These are phyloP conservation scores for Leptosphaerulina australis DNA, from an alignment of 2,329 filamentous ascomycete genomes.

Conservation along the genomic window DNA sequence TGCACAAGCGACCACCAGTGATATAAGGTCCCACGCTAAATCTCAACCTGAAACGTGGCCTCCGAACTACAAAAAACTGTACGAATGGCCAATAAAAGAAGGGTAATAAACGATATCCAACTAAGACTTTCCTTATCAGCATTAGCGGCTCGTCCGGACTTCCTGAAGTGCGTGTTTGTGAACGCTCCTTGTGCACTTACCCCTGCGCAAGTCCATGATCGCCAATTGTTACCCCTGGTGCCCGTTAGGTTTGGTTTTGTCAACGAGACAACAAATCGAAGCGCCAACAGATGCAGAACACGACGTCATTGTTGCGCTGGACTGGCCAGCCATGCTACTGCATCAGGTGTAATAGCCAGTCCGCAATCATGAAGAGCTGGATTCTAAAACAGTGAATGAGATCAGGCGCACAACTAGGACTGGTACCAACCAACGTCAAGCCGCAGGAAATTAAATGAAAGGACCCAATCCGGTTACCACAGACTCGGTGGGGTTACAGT, in stretches of 20 bases:
- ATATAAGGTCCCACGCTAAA: conserved; percentile 23
- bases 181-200: conserved; percentile 13
- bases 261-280: conserved; percentile 25
- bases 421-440: conserved; percentile 20
- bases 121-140: conserved; percentile 17
- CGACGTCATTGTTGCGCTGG: conserved; percentile 11
- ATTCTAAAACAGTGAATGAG: conserved; percentile 21
- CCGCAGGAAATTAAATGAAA: conserved; percentile 32
- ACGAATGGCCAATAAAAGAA: conserved; percentile 21
- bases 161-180: conserved; percentile 27
- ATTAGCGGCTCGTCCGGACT: conserved; percentile 25
- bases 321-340: conserved; percentile 3
- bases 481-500: conserved; percentile 21
- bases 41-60: conserved; percentile 31
- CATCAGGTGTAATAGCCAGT: conserved; percentile 19
- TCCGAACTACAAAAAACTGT: conserved; percentile 12
- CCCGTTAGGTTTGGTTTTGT: conserved; percentile 23
- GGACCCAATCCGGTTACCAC: conserved; percentile 31
- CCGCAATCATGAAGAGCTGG: conserved; percentile 7
- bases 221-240: conserved; percentile 30
- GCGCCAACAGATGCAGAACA: conserved; percentile 18
- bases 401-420: conserved; percentile 18
- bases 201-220: conserved; percentile 34
- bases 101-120: conserved; percentile 7
- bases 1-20: conserved; percentile 25